phyloP scores from a whole-genome alignment of 108 stramenopile genomes.

The Cyclotella sp. region DNA sequence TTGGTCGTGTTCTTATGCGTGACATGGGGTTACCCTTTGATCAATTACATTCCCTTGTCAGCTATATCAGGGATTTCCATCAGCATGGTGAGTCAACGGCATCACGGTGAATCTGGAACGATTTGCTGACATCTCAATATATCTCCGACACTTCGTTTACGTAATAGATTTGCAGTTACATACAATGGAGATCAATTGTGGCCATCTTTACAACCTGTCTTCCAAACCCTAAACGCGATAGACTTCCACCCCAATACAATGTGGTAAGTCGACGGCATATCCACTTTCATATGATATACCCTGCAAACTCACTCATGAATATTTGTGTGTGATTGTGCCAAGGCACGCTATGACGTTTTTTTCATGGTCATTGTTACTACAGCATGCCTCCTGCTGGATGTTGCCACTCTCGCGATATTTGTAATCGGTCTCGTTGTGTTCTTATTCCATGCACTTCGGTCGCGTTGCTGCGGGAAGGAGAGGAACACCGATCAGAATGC shows the following conservation, averaged over 20 bases:
- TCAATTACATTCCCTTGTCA: conserved; percentile 49
- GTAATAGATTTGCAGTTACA: conserved; percentile 33
- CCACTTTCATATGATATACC: no score
- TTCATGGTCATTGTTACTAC: conserved; percentile 39
- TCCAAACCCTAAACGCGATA: conserved; percentile 36
- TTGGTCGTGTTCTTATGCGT: conserved; percentile 28
- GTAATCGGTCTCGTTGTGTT: conserved; percentile 13
- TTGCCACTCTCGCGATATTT: conserved; percentile 35
- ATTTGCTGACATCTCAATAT: neutral
- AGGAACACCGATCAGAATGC: neutral
- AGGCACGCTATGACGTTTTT: conserved; percentile 24
- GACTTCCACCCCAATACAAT: conserved; percentile 48
- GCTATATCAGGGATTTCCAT: conserved; percentile 48
- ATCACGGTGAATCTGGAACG: neutral
- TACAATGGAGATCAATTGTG: conserved; percentile 53
- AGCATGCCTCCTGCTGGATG: conserved; percentile 28
- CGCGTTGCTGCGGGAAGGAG: neutral
- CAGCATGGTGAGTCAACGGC: conserved; percentile 18
- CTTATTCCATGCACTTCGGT: neutral
- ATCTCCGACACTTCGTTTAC: no score
- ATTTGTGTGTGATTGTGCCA: no score
- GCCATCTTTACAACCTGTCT: conserved; percentile 40
- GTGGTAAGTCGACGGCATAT: neutral
- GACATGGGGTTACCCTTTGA: conserved; percentile 50
- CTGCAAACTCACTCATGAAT: no score